Evolutionary conservation across 164 flowering plant species (phyloP).

Genomic region (Aristolochia fimbriata): DNA sequence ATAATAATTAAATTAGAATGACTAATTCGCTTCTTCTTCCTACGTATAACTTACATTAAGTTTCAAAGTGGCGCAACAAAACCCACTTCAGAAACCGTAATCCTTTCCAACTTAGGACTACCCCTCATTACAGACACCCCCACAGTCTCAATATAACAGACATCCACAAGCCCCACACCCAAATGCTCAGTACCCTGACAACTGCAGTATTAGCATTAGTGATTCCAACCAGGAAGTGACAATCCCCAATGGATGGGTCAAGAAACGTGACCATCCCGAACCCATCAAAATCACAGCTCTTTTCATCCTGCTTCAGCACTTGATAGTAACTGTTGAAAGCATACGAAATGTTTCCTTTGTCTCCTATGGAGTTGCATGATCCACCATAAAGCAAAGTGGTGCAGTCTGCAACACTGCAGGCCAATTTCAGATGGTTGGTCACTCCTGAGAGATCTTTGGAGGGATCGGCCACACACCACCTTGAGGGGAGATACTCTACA

Average conservation of each 20-base stretch:
- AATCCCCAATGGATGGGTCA: constrained; percentile 79
- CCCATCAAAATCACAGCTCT: constrained; percentile 84
- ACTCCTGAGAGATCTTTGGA: constrained; percentile 46
- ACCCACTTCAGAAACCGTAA: neutral
- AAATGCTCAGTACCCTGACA: neutral
- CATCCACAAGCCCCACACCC: neutral
- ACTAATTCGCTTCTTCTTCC: neutral
- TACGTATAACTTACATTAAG: neutral
- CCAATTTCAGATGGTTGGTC: constrained; percentile 54
- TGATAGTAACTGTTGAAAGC: constrained; percentile 95
- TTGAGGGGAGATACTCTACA: constrained; percentile 70
- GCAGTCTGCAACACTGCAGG: constrained; percentile 81
- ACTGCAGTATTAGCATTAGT: constrained; percentile 13
- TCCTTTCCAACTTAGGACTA: neutral
- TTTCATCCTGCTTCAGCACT: constrained; percentile 52
- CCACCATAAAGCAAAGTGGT: constrained; percentile 78
- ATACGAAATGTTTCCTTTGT: constrained; percentile 74
- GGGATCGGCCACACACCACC: constrained; percentile 92
- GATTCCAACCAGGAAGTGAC: constrained; percentile 82
- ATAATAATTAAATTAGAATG: neutral
- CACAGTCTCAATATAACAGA: neutral
- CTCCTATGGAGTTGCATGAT: constrained; percentile 80
- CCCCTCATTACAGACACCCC: neutral
- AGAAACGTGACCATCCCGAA: constrained; percentile 77
- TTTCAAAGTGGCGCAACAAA: constrained; percentile 1